Evolutionary conservation across 306 rosid genomes (phyloP), one percentile per base, ranked within the genome.

Genomic region (Castanea sativa): DNA sequence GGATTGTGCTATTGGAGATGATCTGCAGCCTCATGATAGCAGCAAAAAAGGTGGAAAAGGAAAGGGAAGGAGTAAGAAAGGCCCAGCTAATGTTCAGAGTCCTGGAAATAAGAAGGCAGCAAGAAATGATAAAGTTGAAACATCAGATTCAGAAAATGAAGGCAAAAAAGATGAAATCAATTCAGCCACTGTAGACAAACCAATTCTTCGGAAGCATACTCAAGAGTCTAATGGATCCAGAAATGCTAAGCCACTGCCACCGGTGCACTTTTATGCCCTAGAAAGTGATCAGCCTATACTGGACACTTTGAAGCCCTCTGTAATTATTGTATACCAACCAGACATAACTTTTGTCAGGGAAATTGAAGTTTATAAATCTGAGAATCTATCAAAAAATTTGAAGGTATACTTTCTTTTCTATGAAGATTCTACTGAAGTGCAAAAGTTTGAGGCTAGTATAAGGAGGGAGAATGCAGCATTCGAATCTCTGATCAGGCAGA

Each of bases 401-500:
- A 95, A 91, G 80, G 96, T 92, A 55, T 95, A 90, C 86, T 95
- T 95, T 86, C 76, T 95, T 74, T 92, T 95, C 90, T 95, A 95
- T 73, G 99, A 95, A 80, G 91, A 90, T 71, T 95, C 99, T 59
- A 87, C 99, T 2, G 99, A 95, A 89, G 98, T 80, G 82, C 98
- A 88, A 85, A 95, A 92, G 83, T 92, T 92, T 77, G 94, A 92
- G 88, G 98, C 99, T 5, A 92, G 97, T 82, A 91, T 95, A 74
- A 90, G 97, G 61, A 86, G 91, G 85, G 99, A 95, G 86, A 95
- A 95, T 81, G 94, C 91, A 59, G 99, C 98, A 60, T 95, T 95
- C 85, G 99, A 95, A 90, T 95, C 99, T 83, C 85, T 95, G 82
- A 95, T 92, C 73, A 86, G 99, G 84, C 99, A 92, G 87, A 95